Evolutionary conservation across 257 asterid species (phyloP).

Genomic region (Solanum corneliomulleri): DNA sequence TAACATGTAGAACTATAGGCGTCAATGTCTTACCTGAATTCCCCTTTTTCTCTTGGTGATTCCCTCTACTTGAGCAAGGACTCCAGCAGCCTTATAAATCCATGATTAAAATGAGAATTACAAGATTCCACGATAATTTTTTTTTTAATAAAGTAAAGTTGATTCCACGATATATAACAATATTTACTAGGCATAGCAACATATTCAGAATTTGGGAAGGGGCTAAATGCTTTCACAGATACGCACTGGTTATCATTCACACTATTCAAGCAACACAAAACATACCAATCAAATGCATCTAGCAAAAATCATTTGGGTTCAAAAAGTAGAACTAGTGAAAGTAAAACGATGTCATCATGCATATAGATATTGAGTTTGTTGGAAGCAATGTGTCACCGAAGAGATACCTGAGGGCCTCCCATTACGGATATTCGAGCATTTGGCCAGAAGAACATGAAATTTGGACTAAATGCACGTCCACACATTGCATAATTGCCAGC

Average conservation of each 20-base stretch:
- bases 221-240: background rate
- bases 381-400: background rate
- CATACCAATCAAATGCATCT: background rate
- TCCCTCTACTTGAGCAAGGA: slow-evolving; percentile 72
- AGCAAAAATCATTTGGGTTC: background rate
- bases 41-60: slow-evolving; percentile 69
- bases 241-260: background rate
- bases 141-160: too few species aligned
- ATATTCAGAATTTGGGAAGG: background rate
- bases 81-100: slow-evolving; percentile 84
- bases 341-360: background rate
- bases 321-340: background rate
- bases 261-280: background rate
- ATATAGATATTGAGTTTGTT: background rate
- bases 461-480: slow-evolving; percentile 96
- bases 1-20: background rate
- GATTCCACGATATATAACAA: background rate
- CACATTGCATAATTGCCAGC: slow-evolving; percentile 99
- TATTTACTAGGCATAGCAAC: background rate
- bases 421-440: slow-evolving; percentile 92
- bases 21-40: slow-evolving; percentile 25
- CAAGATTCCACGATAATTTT: background rate
- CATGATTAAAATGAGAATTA: background rate
- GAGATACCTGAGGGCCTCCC: slow-evolving; percentile 96
- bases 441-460: slow-evolving; percentile 95